phyloP scores from a whole-genome alignment of 2,329 filamentous ascomycete species.

The Lithohypha guttulata region DNA sequence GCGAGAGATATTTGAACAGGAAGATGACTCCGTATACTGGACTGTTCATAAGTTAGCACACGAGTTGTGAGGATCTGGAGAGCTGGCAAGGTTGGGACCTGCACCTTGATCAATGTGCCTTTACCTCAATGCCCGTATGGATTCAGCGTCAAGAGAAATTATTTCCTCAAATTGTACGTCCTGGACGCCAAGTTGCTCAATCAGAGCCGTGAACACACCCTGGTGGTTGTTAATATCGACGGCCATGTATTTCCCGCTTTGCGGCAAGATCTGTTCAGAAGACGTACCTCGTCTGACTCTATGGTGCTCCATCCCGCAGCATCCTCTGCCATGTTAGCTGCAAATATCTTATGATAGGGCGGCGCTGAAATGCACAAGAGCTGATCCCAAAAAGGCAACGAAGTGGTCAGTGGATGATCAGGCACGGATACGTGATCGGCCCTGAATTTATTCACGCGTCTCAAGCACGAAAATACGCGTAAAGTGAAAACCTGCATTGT shows the following conservation, averaged over 20 bases:
- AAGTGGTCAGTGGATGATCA: not conserved
- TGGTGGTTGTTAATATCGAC: conserved; percentile 23
- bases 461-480: too few relatives aligned
- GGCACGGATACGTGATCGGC: too few relatives aligned
- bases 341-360: too few relatives aligned
- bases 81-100: not conserved
- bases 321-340: conserved; percentile 49
- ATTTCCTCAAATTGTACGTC: conserved; percentile 96
- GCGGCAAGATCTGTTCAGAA: not conserved
- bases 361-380: not conserved
- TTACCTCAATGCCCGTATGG: conserved; percentile 34
- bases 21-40: conserved; percentile 94
- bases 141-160: conserved; percentile 69
- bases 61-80: conserved; percentile 8
- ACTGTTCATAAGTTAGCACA: conserved; percentile 29
- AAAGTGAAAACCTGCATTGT: too few relatives aligned
- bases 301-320: conserved; percentile 84
- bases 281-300: conserved; percentile 81
- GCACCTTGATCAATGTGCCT: conserved; percentile 13
- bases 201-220: conserved; percentile 96
- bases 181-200: conserved; percentile 83
- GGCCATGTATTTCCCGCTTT: not conserved
- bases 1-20: conserved; percentile 72
- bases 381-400: too few relatives aligned
- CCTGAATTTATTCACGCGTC: too few relatives aligned